Percentiles rank a stretch among this genome's conserved stretches.
phyloP scores from a whole-genome alignment of 192 early-diverging fungal species.

The Gorgonomyces haynaldii region DNA sequence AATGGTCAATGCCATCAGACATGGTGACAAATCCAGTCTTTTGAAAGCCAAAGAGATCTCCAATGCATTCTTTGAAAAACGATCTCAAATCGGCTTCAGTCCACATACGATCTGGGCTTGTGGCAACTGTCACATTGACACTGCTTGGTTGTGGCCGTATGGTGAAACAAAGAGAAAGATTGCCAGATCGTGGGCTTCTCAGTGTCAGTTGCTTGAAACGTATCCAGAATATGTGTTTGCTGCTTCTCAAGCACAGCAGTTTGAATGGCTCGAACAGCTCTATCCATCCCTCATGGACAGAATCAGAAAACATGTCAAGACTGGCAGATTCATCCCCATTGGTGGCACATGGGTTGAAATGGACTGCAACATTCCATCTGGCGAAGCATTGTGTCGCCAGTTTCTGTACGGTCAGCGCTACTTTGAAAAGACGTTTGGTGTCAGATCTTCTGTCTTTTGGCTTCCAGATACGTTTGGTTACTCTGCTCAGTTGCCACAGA shows the following conservation, averaged over 20 bases:
- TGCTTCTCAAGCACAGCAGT: conserved; percentile 94
- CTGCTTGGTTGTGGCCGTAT: conserved; percentile 94
- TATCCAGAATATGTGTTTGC: conserved; percentile 87
- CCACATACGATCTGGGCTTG: conserved; percentile 71
- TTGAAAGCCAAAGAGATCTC: conserved; percentile 35
- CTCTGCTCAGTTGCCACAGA: conserved; percentile 77
- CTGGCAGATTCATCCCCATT: conserved; percentile 81
- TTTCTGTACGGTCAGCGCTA: conserved; percentile 88
- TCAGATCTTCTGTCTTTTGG: conserved; percentile 64
- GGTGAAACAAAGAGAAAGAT: conserved; percentile 92
- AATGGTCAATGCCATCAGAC: conserved; percentile 62
- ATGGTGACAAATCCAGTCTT: conserved; percentile 33
- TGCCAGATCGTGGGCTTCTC: conserved; percentile 27
- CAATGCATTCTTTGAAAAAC: conserved; percentile 51
- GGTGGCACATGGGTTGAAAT: conserved; percentile 97
- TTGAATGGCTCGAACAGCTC: conserved; percentile 74
- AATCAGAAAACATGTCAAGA: conserved; percentile 56
- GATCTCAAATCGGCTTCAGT: conserved; percentile 25
- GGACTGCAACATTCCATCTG: conserved; percentile 95
- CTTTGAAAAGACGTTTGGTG: conserved; percentile 55
- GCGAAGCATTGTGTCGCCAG: conserved; percentile 88
- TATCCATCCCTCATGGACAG: conserved; percentile 76
- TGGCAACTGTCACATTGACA: conserved; percentile 82
- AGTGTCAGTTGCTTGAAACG: conserved; percentile 58
- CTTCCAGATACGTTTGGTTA: conserved; percentile 90